Evolutionary conservation across 179 eudicot species (phyloP).

Genomic region (Silene vulgaris): DNA sequence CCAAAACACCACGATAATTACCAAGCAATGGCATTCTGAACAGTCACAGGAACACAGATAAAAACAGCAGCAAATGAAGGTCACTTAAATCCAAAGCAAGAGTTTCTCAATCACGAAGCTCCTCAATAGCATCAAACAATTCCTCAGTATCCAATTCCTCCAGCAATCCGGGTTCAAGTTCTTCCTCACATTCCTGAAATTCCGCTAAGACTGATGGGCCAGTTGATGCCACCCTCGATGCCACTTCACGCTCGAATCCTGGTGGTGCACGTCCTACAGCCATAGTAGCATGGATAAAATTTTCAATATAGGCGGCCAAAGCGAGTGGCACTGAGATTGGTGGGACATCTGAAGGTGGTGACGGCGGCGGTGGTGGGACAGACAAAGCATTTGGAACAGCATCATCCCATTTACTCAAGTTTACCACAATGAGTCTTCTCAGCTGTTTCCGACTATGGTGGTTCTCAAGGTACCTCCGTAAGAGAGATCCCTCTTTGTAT

Average conservation of each 20-base stretch:
- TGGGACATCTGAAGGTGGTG: neutral
- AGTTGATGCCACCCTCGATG: neutral
- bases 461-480: neutral
- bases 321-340: constrained; percentile 6
- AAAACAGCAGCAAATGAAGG: neutral
- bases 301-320: neutral
- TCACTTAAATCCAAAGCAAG: neutral
- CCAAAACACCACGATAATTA: neutral
- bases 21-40: neutral
- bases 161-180: neutral
- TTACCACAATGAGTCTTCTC: neutral
- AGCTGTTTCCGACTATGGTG: neutral
- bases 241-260: neutral
- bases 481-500: neutral
- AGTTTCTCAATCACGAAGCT: neutral
- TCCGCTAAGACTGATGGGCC: neutral
- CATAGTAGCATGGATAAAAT: neutral
- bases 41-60: neutral
- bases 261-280: neutral
- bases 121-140: neutral
- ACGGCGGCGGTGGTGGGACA: neutral
- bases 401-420: constrained; percentile 1
- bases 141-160: constrained; percentile 7
- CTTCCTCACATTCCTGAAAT: neutral
- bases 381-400: neutral